Percentiles rank a stretch among this genome's conserved stretches.
phyloP scores from a whole-genome alignment of 2,329 filamentous ascomycete species.

The Fusarium protoensiforme region DNA sequence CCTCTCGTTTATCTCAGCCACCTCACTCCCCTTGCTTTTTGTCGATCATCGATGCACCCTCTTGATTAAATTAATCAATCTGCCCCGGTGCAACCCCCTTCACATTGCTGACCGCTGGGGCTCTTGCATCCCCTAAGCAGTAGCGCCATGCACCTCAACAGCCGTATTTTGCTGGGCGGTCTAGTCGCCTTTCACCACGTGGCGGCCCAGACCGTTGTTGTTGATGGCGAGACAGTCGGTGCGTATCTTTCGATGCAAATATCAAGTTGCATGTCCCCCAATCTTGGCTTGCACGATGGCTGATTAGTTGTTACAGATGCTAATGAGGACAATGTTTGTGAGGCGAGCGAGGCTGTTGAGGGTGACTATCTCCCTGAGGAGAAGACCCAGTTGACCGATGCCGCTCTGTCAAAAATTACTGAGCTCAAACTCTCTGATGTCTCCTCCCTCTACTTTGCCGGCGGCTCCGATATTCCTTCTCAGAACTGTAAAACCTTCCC shows the following conservation, averaged over 20 bases:
- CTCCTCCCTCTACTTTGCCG: slow-evolving; percentile 17
- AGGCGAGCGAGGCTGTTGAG: slow-evolving; percentile 14
- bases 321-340: slow-evolving; percentile 5
- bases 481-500: slow-evolving; percentile 48
- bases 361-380: slow-evolving; percentile 33
- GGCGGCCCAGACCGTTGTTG: slow-evolving; percentile 21
- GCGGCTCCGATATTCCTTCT: background rate
- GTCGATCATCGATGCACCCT: background rate
- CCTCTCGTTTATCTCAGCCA: background rate
- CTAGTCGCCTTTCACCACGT: slow-evolving; percentile 15
- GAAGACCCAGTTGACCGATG: slow-evolving; percentile 29
- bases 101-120: background rate
- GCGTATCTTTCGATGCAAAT: background rate
- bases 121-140: background rate
- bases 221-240: slow-evolving; percentile 26
- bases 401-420: slow-evolving; percentile 15
- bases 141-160: slow-evolving; percentile 24
- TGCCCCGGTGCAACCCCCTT: background rate
- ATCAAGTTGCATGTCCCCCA: background rate
- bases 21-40: background rate
- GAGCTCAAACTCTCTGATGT: slow-evolving; percentile 22
- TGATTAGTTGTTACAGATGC: slow-evolving; percentile 11
- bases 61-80: background rate
- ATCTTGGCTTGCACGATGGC: background rate
- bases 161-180: slow-evolving; percentile 9